Conservation (phyloP, 768 basidiomycete species). For the Leccinum ochraceum region DNA sequence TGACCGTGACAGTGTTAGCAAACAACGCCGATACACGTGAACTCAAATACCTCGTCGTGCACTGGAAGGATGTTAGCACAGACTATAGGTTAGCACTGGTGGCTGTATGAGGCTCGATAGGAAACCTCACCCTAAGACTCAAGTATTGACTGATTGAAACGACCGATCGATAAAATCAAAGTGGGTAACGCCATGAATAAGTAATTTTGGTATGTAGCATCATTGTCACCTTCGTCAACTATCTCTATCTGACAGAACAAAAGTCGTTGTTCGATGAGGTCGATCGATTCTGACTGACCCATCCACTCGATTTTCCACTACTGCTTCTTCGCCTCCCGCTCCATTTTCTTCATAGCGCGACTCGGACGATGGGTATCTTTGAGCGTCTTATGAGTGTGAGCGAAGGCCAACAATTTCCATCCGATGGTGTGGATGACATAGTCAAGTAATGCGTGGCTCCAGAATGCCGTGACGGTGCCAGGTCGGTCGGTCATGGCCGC, state of each 20-base stretch:
- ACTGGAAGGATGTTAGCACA: too few relatives aligned
- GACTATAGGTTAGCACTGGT: too few relatives aligned
- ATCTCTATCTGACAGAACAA: not conserved
- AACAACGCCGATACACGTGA: too few relatives aligned
- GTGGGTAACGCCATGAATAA: too few relatives aligned
- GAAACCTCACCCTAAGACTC: too few relatives aligned
- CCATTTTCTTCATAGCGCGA: slow-evolving; percentile 60
- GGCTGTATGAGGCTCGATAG: too few relatives aligned
- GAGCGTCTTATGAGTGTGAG: slow-evolving; percentile 68
- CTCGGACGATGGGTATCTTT: slow-evolving; percentile 61
- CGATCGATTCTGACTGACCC: not conserved
- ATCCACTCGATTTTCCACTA: slow-evolving; percentile 21
- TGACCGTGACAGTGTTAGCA: too few relatives aligned
- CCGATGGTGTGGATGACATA: slow-evolving; percentile 61
- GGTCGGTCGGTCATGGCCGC: slow-evolving; percentile 72
- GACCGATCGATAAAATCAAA: too few relatives aligned
- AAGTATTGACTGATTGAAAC: too few relatives aligned
- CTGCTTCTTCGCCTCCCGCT: slow-evolving; percentile 57
- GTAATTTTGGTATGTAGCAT: not conserved
- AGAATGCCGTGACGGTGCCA: slow-evolving; percentile 80
- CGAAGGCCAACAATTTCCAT: slow-evolving; percentile 53
- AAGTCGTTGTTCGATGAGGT: too few relatives aligned
- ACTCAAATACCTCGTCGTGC: too few relatives aligned
- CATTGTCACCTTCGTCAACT: not conserved
- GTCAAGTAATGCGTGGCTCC: slow-evolving; percentile 83